These are phyloP conservation scores for Brasilioporus rufonigricans DNA, from an alignment of 768 basidiomycete genomes.

Conservation along the genomic window DNA sequence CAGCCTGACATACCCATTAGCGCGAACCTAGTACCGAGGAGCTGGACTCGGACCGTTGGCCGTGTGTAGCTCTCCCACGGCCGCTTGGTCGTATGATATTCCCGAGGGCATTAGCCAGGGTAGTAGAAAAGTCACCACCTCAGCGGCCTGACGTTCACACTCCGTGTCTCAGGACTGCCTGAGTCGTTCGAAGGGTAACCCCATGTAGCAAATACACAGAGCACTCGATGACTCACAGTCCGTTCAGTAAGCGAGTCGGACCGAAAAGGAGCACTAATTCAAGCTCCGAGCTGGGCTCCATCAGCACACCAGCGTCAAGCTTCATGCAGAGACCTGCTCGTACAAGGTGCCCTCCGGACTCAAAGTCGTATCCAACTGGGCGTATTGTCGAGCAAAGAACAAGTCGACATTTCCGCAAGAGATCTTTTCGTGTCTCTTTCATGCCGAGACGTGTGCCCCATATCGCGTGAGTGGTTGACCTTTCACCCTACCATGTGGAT, in stretches of 20 bases:
- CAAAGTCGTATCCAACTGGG: constrained; percentile 59
- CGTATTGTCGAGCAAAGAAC: constrained; percentile 80
- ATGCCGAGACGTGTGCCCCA: background rate
- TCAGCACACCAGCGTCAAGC: background rate
- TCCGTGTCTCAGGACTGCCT: no score
- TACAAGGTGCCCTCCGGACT: constrained; percentile 75
- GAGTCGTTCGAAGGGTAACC: no score
- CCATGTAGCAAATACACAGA: no score
- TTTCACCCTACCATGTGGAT: background rate
- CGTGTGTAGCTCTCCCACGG: background rate
- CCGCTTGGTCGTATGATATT: background rate
- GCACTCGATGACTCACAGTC: no score
- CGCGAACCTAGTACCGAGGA: no score
- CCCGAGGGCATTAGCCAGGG: no score
- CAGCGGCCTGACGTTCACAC: no score
- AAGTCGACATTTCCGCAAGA: constrained; percentile 5
- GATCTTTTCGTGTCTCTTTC: background rate
- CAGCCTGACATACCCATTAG: no score
- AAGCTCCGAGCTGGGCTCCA: no score
- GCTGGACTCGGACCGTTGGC: no score
- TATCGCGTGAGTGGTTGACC: background rate
- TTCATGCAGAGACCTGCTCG: constrained; percentile 43
- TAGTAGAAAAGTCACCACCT: background rate
- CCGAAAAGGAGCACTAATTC: background rate
- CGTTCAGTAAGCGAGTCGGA: background rate